Conservation (phyloP, 2,329 filamentous ascomycete genomes). For the Trichoderma endophyticum region DNA sequence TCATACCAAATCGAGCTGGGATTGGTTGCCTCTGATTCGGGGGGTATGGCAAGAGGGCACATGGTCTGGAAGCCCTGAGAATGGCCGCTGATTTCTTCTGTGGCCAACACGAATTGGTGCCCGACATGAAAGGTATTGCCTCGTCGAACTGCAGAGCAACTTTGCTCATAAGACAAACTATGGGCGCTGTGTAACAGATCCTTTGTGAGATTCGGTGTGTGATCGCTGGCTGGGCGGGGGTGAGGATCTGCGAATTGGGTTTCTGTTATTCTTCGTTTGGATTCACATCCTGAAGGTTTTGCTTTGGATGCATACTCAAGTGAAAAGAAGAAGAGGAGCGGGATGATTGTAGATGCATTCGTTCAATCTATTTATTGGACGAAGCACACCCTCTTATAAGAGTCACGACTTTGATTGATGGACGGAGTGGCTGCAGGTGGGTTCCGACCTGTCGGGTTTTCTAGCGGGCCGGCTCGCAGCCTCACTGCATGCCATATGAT, state of each 20-base stretch:
- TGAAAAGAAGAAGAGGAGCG: background rate
- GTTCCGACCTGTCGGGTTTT: constrained; percentile 24
- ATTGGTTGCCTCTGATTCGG: constrained; percentile 17
- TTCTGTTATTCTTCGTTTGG: background rate
- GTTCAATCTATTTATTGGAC: background rate
- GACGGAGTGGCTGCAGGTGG: background rate
- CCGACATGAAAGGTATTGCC: background rate
- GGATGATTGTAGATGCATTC: background rate
- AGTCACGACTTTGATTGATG: background rate
- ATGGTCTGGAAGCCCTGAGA: constrained; percentile 8
- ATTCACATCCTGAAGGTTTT: background rate
- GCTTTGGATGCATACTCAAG: background rate
- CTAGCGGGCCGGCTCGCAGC: constrained; percentile 25
- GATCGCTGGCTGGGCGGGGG: background rate
- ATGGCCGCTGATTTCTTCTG: background rate
- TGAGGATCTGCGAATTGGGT: background rate
- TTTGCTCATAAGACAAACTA: background rate
- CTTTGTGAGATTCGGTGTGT: background rate
- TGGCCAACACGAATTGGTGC: background rate
- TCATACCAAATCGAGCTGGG: constrained; percentile 4
- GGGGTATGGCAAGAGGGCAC: constrained; percentile 19
- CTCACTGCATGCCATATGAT: constrained; percentile 17
- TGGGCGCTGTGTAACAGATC: constrained; percentile 6
- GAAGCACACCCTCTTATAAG: background rate
- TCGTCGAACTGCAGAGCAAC: background rate